Percentiles rank a stretch among this genome's conserved stretches.
phyloP scores from a whole-genome alignment of 768 basidiomycete genomes.

The Calocybe gangraenosa region DNA sequence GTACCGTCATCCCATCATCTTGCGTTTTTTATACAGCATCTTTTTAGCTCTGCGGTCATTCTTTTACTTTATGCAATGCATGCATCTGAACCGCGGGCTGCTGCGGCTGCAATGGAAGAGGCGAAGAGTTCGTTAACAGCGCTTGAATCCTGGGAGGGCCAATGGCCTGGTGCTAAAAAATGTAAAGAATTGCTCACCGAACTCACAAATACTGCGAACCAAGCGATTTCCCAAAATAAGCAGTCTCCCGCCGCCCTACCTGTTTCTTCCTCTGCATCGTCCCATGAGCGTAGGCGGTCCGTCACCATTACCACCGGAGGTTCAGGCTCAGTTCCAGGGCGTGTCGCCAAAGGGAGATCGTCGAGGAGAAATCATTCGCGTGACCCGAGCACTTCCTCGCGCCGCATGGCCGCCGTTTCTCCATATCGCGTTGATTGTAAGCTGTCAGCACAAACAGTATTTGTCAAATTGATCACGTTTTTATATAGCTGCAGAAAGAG shows the following conservation, averaged over 20 bases:
- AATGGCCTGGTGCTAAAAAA: conserved; percentile 86
- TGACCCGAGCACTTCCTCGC: conserved; percentile 45
- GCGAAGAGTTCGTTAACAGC: conserved; percentile 68
- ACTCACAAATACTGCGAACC: conserved; percentile 62
- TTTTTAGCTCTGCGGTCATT: conserved; percentile 87
- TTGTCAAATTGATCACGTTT: conserved; percentile 9
- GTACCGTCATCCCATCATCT: conserved; percentile 85
- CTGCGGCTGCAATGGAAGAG: conserved; percentile 78
- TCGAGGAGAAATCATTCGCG: conserved; percentile 56
- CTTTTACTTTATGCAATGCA: conserved; percentile 86
- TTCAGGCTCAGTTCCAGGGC: conserved; percentile 30
- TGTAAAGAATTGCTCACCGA: conserved; percentile 79
- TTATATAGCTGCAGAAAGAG: conserved; percentile 51
- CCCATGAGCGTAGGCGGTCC: conserved; percentile 50
- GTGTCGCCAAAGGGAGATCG: conserved; percentile 46
- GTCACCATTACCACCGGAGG: conserved; percentile 45
- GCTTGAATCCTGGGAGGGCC: conserved; percentile 77
- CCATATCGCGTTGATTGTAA: conserved; percentile 66
- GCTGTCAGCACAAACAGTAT: conserved; percentile 19
- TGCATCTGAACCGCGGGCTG: conserved; percentile 58
- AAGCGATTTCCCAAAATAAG: conserved; percentile 49
- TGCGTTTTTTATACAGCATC: conserved; percentile 85
- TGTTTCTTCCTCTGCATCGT: conserved; percentile 22
- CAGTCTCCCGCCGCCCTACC: conserved; percentile 12
- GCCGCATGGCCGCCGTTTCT: conserved; percentile 55